Evolutionary conservation across 768 basidiomycete genomes (phyloP).

Genomic region (Suillus cothurnatus): DNA sequence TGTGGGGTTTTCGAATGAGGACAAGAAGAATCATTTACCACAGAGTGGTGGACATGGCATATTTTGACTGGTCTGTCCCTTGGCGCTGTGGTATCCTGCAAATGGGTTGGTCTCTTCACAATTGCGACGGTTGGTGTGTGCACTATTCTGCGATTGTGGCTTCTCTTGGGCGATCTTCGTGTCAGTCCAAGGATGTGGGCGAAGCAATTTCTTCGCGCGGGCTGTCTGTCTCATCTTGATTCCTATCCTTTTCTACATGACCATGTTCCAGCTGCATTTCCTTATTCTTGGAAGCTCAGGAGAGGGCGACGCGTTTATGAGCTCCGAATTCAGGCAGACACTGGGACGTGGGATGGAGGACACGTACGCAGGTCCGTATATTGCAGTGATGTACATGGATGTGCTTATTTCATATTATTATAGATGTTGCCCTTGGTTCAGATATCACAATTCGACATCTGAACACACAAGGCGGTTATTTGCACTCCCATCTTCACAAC

Average conservation of each 20-base stretch:
- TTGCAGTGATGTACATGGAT: constrained; percentile 1
- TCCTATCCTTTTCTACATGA: constrained; percentile 90
- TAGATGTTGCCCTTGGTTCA: constrained; percentile 88
- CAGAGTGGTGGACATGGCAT: constrained; percentile 93
- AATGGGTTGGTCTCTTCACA: constrained; percentile 99
- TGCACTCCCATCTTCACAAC: constrained; percentile 90
- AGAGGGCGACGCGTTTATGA: constrained; percentile 99
- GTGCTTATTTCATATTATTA: background rate
- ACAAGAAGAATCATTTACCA: constrained; percentile 81
- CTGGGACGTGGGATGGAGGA: constrained; percentile 88
- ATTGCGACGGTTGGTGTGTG: constrained; percentile 90
- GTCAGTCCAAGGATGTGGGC: constrained; percentile 76
- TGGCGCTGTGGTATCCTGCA: constrained; percentile 91
- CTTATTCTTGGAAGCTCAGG: constrained; percentile 85
- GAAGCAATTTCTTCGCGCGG: constrained; percentile 87
- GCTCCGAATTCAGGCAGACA: constrained; percentile 97
- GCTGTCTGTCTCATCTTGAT: constrained; percentile 88
- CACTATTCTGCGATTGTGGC: constrained; percentile 87
- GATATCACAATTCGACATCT: constrained; percentile 82
- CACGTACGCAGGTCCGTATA: constrained; percentile 79
- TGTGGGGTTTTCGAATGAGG: constrained; percentile 90
- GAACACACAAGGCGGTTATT: constrained; percentile 98
- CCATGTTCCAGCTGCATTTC: constrained; percentile 97
- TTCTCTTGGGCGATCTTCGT: constrained; percentile 82
- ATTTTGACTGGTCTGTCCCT: constrained; percentile 83